These are phyloP conservation scores for Aspergillus flavus DNA, from an alignment of 2,329 filamentous ascomycete genomes.

Conservation along the genomic window DNA sequence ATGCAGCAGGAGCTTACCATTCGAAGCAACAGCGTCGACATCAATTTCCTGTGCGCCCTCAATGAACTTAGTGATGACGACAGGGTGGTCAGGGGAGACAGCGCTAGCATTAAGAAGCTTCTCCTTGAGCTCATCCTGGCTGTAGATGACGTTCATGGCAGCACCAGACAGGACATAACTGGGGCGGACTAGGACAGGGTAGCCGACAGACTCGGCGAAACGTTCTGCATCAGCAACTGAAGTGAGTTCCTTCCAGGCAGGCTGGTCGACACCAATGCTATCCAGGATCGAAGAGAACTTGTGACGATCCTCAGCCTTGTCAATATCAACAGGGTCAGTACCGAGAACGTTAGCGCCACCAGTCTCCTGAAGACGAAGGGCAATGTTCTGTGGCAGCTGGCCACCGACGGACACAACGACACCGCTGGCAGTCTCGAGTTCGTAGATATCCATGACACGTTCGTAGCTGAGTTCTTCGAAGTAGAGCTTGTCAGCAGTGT, in stretches of 20 bases:
- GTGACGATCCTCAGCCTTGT: constrained; percentile 96
- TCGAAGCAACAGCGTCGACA: constrained; percentile 85
- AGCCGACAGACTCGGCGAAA: constrained; percentile 83
- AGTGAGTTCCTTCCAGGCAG: constrained; percentile 95
- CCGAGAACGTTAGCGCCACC: constrained; percentile 89
- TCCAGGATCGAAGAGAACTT: constrained; percentile 98
- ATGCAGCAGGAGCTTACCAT: constrained; percentile 85
- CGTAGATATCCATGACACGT: constrained; percentile 98
- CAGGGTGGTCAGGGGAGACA: constrained; percentile 94
- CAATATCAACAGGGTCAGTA: constrained; percentile 90
- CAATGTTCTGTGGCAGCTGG: constrained; percentile 96
- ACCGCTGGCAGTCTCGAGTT: constrained; percentile 80
- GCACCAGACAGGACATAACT: constrained; percentile 96
- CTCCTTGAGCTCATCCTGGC: constrained; percentile 85
- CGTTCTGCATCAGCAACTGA: constrained; percentile 84
- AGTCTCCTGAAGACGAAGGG: constrained; percentile 86
- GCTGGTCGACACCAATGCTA: constrained; percentile 94
- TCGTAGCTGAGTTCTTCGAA: constrained; percentile 98
- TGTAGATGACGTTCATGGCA: constrained; percentile 96
- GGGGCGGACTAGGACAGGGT: constrained; percentile 92
- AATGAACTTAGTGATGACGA: constrained; percentile 98
- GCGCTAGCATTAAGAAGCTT: constrained; percentile 89
- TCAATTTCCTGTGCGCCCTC: constrained; percentile 96
- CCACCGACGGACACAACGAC: constrained; percentile 96
- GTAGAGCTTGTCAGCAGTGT: constrained; percentile 87